phyloP scores from a whole-genome alignment of 768 basidiomycete genomes.

The Leccinellum albellum region DNA sequence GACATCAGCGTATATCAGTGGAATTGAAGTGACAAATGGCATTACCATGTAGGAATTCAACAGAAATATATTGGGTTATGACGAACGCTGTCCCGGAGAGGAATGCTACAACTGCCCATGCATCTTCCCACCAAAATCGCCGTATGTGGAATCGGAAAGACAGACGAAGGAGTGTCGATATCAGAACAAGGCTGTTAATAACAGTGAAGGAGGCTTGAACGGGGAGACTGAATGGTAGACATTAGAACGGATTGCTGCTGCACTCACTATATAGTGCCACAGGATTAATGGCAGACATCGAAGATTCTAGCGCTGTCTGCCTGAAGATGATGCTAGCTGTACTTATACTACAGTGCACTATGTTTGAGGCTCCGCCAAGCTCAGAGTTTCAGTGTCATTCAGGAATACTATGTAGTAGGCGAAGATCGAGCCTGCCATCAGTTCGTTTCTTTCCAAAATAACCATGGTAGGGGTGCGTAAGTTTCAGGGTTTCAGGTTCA shows the following conservation, averaged over 20 bases:
- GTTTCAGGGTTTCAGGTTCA: too few relatives aligned
- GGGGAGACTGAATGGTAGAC: background rate
- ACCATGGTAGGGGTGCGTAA: too few relatives aligned
- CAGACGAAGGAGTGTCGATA: slow-evolving; percentile 17
- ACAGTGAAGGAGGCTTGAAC: slow-evolving; percentile 4
- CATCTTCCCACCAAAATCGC: slow-evolving; percentile 25
- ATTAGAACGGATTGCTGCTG: background rate
- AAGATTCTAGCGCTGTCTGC: background rate
- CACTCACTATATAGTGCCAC: background rate
- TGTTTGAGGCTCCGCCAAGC: background rate
- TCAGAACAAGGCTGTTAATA: slow-evolving; percentile 1
- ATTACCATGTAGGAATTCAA: background rate
- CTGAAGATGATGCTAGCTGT: background rate
- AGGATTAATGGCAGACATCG: background rate
- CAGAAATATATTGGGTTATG: background rate
- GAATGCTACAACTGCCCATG: slow-evolving; percentile 11
- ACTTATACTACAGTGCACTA: background rate
- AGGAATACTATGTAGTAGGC: too few relatives aligned
- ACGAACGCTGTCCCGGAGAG: background rate
- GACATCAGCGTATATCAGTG: background rate
- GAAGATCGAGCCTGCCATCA: too few relatives aligned
- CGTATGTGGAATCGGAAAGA: slow-evolving; percentile 11
- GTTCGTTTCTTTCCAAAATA: too few relatives aligned
- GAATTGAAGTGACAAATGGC: background rate
- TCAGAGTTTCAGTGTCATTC: too few relatives aligned